These are phyloP conservation scores for Pseudisothecium myosuroides DNA, from an alignment of 225 moss, liverwort and hornwort species.

Conservation along the genomic window DNA sequence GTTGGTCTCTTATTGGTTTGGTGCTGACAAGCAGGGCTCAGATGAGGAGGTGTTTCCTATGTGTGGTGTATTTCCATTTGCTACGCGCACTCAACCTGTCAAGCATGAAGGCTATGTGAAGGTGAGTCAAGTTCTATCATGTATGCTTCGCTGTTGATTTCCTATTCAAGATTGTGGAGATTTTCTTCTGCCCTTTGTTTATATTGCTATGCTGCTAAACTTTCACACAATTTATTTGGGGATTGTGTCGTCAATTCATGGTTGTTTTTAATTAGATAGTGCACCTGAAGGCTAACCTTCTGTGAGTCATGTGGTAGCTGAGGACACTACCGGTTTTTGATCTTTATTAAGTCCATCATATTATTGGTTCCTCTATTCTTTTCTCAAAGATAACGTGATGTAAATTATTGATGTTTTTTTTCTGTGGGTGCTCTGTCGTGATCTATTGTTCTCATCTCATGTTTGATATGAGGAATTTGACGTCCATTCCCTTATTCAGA, in stretches of 20 bases:
- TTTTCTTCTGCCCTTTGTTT: background rate
- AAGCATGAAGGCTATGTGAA: conserved; percentile 58
- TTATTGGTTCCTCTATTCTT: background rate
- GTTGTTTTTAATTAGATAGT: background rate
- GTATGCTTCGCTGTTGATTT: background rate
- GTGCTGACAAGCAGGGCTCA: conserved; percentile 19
- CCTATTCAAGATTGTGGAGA: background rate
- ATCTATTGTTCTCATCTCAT: background rate
- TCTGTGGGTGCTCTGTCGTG: background rate
- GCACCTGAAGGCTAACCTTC: background rate
- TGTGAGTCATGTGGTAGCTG: background rate
- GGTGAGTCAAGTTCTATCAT: conserved; percentile 11
- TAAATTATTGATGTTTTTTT: background rate
- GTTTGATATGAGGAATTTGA: background rate
- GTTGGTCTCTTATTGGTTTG: background rate
- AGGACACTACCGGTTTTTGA: background rate
- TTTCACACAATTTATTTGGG: background rate
- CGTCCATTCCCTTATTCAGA: background rate
- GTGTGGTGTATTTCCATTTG: conserved; percentile 61
- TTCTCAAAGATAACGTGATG: background rate
- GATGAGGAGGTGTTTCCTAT: conserved; percentile 42
- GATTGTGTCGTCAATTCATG: background rate
- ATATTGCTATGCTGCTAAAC: background rate
- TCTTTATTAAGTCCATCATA: background rate
- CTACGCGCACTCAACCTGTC: conserved; percentile 37